Base-by-base conservation (phyloP, 768 basidiomycete genomes). In the Xerocomellus chrysenteron region DNA sequence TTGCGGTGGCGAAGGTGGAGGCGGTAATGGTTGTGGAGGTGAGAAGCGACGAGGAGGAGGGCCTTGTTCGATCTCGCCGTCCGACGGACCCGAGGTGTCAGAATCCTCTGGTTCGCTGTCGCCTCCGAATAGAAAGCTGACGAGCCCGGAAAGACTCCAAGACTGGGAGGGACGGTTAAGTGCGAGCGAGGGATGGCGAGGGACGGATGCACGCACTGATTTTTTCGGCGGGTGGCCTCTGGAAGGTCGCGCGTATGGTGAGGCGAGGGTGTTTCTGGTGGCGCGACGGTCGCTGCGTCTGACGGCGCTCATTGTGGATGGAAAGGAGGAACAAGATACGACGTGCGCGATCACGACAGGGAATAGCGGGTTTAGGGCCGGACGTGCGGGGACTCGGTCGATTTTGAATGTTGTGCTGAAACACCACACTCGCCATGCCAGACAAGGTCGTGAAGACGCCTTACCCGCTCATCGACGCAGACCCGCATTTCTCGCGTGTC, bases 391-490 rank as follows among this genome's bases (percentile, higher is more conserved):
- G 55, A 64, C 62, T 66, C 55, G 57, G 5, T 19, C 13, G 28
- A 17, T 4, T 56, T 37, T 14, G 7, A 3, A 54, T 57, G 52
- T 65, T 56, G 37, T 51, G 4, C 17, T 16, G 32, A 47, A 41
- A 60, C 52, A 50, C 48, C 42, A 8, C 40, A 5, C 42, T 52
- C 54, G 65, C 47, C 52, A 75, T 76, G 75, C 73, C 72, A 39
- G 69, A 79, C 73, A 81, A 81, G 69, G 74, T 78, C 64, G 75
- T 80, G 56, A 73, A 75, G 66, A 84, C 88, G 40, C 85, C 86
- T 26, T 96, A 85, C 76, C 94, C 94, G 47, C 86, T 96, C 74
- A 90, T 98, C 75, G 96, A 98, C 74, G 79, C 85, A 0, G 96
- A 98, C 78, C 96, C 96, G 11, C 90, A 97, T 78, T 86, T 86